phyloP scores from a whole-genome alignment of 139 green algal species.

The Desmodesmus armatus region DNA sequence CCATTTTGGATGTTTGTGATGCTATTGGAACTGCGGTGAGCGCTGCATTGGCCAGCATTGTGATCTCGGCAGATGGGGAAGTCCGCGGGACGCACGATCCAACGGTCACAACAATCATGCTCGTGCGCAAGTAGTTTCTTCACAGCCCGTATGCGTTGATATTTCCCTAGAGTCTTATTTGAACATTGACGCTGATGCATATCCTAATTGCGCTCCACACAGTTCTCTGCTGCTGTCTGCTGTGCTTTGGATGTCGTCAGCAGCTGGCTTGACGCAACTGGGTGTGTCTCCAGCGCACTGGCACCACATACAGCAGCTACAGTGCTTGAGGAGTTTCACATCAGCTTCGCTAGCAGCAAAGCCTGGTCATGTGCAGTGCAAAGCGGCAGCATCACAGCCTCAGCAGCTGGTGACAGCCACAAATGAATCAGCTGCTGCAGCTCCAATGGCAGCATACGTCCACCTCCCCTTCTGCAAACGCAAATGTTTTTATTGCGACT shows the following conservation, averaged over 20 bases:
- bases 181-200: no score
- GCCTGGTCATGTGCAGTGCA: not conserved
- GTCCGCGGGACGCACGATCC: no score
- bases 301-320: not conserved
- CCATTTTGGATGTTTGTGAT: not conserved
- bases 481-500: conserved; percentile 98
- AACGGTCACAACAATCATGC: no score
- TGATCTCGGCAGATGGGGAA: no score
- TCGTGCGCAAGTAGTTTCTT: no score
- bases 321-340: not conserved
- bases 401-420: not conserved
- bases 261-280: no score
- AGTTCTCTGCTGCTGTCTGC: not conserved
- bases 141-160: no score
- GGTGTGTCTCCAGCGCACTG: not conserved
- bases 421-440: not conserved
- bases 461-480: conserved; percentile 98
- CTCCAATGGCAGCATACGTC: conserved; percentile 78
- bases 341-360: not conserved
- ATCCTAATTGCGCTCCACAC: no score
- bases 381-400: not conserved
- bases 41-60: no score
- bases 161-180: no score
- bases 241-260: no score
- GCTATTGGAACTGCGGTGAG: not conserved